Evolutionary conservation across 768 basidiomycete genomes (phyloP), one percentile per base, ranked within the genome.

Genomic region (Xerocomus spinulosus): DNA sequence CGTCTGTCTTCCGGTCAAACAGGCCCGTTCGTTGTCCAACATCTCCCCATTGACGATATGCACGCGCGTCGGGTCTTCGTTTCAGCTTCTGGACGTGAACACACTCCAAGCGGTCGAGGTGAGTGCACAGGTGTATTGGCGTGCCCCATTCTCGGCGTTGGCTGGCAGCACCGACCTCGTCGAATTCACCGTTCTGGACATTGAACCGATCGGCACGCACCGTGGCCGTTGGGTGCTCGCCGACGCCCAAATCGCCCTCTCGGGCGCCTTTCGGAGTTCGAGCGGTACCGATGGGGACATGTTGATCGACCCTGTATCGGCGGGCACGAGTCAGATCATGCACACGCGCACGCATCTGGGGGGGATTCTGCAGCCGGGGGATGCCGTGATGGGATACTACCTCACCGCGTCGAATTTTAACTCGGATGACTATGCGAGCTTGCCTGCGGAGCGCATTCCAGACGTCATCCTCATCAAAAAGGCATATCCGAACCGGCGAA

Each of bases 321-420:
- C 73, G 4, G 81, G 81, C 10, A 70, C 77, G 40, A 89, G 83
- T 58, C 86, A 85, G 57, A 96, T 95, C 52, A 92, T 81, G 71
- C 93, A 97, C 69, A 96, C 95, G 13, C 87, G 95, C 29, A 98
- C 96, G 15, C 96, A 99, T 60, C 83, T 99, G 35, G 96, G 96
- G 44, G 87, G 81, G 14, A 83, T 89, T 50, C 76, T 98, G 17
- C 95, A 98, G 61, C 94, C 96, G 0, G 96, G 96, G 21, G 96
- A 98, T 66, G 83, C 92, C 1, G 94, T 80, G 25, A 71, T 97
- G 44, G 96, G 96, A 0, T 99, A 91, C 73, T 82, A 87, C 68
- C 78, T 98, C 50, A 84, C 85, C 9, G 83, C 87, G 50, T 72
- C 85, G 51, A 99, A 99, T 73, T 96, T 85, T 77, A 99, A 98